Conservation (phyloP, 2,329 filamentous ascomycete genomes). For the Acrodontium crateriforme region DNA sequence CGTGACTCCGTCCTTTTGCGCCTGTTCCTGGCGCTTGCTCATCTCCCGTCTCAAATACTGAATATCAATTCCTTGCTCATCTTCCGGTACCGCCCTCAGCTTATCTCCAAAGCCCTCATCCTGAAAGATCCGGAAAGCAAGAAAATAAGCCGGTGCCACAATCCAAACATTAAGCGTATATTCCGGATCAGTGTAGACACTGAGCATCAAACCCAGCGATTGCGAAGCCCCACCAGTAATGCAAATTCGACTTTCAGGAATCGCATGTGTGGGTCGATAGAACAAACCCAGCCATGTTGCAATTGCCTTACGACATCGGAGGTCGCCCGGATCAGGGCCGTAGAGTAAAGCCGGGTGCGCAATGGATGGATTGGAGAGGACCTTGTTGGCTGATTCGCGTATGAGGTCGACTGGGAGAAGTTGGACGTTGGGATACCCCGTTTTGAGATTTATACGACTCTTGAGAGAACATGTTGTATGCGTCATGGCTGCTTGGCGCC, state of each 20-base stretch:
- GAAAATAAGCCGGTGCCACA: constrained; percentile 68
- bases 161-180: constrained; percentile 68
- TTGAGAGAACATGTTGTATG: too few relatives aligned
- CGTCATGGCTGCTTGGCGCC: too few relatives aligned
- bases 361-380: constrained; percentile 46
- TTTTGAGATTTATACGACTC: constrained; percentile 47
- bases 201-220: constrained; percentile 61
- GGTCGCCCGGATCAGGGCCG: constrained; percentile 62
- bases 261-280: constrained; percentile 36
- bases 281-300: constrained; percentile 55
- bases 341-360: constrained; percentile 58
- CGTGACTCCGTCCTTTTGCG: constrained; percentile 9
- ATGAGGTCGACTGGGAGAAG: constrained; percentile 55
- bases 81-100: constrained; percentile 59
- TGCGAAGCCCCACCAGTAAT: constrained; percentile 79
- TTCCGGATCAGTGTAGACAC: constrained; percentile 65
- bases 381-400: constrained; percentile 43
- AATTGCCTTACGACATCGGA: constrained; percentile 53
- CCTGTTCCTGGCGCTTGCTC: constrained; percentile 33
- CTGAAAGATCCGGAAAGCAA: constrained; percentile 74
- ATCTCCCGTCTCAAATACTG: constrained; percentile 42
- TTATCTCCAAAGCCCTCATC: constrained; percentile 57
- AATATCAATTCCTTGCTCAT: constrained; percentile 63
- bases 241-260: constrained; percentile 50
- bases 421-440: constrained; percentile 52